Conservation (phyloP, 305 asterid genomes). For the Solanum chacoense region DNA sequence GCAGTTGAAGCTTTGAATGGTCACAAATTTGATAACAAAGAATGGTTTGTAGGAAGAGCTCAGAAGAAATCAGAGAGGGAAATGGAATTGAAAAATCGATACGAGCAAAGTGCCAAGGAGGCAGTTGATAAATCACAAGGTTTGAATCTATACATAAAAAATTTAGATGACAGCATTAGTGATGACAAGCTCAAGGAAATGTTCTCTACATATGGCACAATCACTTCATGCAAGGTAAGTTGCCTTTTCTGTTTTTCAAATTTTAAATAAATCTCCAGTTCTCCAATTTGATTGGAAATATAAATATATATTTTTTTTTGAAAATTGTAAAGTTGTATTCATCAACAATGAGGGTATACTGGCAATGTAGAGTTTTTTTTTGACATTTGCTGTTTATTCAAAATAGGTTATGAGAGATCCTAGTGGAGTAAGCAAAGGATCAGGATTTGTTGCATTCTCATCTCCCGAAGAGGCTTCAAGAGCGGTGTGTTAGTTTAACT, state of each 20-base stretch:
- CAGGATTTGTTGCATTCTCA: constrained; percentile 88
- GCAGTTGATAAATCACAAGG: constrained; percentile 84
- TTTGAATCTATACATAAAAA: constrained; percentile 70
- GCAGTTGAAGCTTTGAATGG: constrained; percentile 86
- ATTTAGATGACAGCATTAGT: constrained; percentile 65
- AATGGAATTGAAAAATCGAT: constrained; percentile 48
- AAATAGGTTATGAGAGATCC: constrained; percentile 84
- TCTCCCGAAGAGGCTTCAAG: constrained; percentile 83
- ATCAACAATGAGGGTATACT: not conserved
- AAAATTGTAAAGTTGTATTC: not conserved
- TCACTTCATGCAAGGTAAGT: constrained; percentile 92
- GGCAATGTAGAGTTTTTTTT: not conserved
- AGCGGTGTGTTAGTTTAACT: constrained; percentile 34
- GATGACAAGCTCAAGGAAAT: constrained; percentile 85
- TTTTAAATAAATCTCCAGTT: not conserved
- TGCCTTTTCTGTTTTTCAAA: not conserved
- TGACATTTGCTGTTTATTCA: not conserved
- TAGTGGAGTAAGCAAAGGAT: constrained; percentile 80
- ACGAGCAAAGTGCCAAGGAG: constrained; percentile 73
- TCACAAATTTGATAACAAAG: constrained; percentile 52
- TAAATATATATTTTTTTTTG: not conserved
- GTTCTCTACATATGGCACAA: constrained; percentile 63
- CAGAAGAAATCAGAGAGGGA: constrained; percentile 94
- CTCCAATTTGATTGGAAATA: not conserved
- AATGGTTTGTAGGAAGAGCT: constrained; percentile 91